These are phyloP conservation scores for Chalciporus piperatus DNA, from an alignment of 768 basidiomycete genomes.

Conservation along the genomic window DNA sequence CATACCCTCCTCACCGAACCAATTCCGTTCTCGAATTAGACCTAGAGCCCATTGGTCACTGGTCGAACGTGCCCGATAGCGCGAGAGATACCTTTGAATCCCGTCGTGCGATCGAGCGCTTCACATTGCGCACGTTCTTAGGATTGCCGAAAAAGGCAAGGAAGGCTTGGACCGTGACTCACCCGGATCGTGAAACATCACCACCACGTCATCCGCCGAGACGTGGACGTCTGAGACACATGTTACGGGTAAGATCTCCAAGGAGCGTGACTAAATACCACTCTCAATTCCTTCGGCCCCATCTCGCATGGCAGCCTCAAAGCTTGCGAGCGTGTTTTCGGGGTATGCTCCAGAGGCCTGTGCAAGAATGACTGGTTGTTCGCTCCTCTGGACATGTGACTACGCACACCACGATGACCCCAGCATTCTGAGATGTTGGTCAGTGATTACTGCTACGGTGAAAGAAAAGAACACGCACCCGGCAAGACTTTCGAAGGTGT, in stretches of 20 bases:
- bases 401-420: slow-evolving; percentile 66
- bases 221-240: slow-evolving; percentile 87
- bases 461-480: slow-evolving; percentile 17
- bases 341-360: slow-evolving; percentile 85
- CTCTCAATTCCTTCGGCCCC: slow-evolving; percentile 97
- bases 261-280: slow-evolving; percentile 60
- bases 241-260: slow-evolving; percentile 48
- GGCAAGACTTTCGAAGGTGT: slow-evolving; percentile 22
- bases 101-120: slow-evolving; percentile 81
- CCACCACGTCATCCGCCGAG: slow-evolving; percentile 78
- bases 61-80: slow-evolving; percentile 24
- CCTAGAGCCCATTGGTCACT: slow-evolving; percentile 38
- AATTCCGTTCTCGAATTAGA: slow-evolving; percentile 65
- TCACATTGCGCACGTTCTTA: slow-evolving; percentile 23
- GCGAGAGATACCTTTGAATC: slow-evolving; percentile 52
- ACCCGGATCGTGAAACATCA: slow-evolving; percentile 97
- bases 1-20: slow-evolving; percentile 71
- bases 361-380: slow-evolving; percentile 15
- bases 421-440: slow-evolving; percentile 60
- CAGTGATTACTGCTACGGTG: background rate
- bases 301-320: slow-evolving; percentile 91
- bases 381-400: slow-evolving; percentile 32
- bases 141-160: slow-evolving; percentile 22
- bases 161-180: slow-evolving; percentile 20
- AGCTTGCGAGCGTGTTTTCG: slow-evolving; percentile 94